Evolutionary conservation across 306 rosid genomes (phyloP), one percentile per base, ranked within the genome.

Genomic region (Biancaea sappan): DNA sequence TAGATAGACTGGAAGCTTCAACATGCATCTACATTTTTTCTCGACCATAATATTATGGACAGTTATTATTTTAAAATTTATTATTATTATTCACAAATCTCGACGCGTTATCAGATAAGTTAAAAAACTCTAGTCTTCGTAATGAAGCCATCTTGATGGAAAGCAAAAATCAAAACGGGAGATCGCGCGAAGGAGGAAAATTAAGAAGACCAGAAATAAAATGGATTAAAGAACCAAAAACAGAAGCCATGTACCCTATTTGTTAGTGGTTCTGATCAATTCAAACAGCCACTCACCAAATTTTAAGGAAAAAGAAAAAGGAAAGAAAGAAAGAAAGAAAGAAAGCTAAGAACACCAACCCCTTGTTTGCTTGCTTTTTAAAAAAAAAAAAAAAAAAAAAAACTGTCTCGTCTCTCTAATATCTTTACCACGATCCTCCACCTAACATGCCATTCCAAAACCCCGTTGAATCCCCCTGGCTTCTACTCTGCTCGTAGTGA

Each of bases 401-500:
- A n/a, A n/a, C n/a, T n/a, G n/a, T n/a, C n/a, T n/a, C n/a, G n/a
- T n/a, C n/a, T n/a, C n/a, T n/a, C n/a, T 56, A 25, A 24, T 22
- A 77, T 75, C 83, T 19, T 60, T 87, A 91, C 98, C 98, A 94
- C 38, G 96, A 85, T 72, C 96, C 97, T 21, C 97, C 98, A 74
- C 96, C 97, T 71, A 90, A 80, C 94, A 91, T 84, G 69, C 98
- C 96, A 80, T 77, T 91, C 98, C 97, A 94, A 86, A 78, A 93
- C 16, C 88, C 93, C 62, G 81, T 43, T 71, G 94, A 84, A 85
- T 85, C 94, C 22, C 77, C 90, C 66, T 80, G 89, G 47, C 72
- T 81, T 74, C 90, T 84, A 78, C 73, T 85, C 22, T 80, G 86
- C 65, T 85, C 88, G 67, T 84, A 88, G 40, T 62, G 68, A 62